Percentiles rank a stretch among this genome's conserved stretches.
Conservation (phyloP, 169 alveolate genomes). For the Besnoitia besnoiti region DNA sequence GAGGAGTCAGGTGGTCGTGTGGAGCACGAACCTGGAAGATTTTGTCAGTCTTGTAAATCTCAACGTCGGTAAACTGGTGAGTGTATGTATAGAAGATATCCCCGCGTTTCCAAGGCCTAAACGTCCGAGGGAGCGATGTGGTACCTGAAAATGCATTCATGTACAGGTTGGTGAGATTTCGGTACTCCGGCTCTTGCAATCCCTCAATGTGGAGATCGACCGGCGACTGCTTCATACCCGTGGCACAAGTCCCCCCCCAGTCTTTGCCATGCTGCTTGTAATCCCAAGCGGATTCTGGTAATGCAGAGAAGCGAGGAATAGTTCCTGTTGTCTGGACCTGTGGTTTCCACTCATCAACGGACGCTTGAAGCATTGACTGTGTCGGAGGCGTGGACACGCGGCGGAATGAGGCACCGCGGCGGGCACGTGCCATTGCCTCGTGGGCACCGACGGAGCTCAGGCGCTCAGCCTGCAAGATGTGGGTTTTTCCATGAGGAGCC, state of each 20-base stretch:
- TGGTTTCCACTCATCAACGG: conserved; percentile 37
- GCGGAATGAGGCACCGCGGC: background rate
- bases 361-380: conserved; percentile 51
- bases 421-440: background rate
- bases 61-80: conserved; percentile 73
- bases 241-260: conserved; percentile 82
- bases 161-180: conserved; percentile 74
- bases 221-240: conserved; percentile 83
- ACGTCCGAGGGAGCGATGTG: conserved; percentile 40
- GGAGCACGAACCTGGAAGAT: conserved; percentile 79
- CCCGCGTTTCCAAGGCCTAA: conserved; percentile 81
- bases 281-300: conserved; percentile 68
- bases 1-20: conserved; percentile 70
- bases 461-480: background rate
- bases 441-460: conserved; percentile 4
- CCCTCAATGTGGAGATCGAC: conserved; percentile 83
- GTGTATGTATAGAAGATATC: conserved; percentile 82
- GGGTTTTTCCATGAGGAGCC: background rate
- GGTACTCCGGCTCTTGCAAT: conserved; percentile 70
- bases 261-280: conserved; percentile 82
- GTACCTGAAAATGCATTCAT: conserved; percentile 73
- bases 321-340: conserved; percentile 7
- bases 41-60: conserved; percentile 78
- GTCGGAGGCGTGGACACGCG: conserved; percentile 46
- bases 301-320: conserved; percentile 58